Evolutionary conservation across 352 stramenopile genomes (phyloP), one percentile per base, ranked within the genome.

Genomic region (Phytophthora nicotianae): DNA sequence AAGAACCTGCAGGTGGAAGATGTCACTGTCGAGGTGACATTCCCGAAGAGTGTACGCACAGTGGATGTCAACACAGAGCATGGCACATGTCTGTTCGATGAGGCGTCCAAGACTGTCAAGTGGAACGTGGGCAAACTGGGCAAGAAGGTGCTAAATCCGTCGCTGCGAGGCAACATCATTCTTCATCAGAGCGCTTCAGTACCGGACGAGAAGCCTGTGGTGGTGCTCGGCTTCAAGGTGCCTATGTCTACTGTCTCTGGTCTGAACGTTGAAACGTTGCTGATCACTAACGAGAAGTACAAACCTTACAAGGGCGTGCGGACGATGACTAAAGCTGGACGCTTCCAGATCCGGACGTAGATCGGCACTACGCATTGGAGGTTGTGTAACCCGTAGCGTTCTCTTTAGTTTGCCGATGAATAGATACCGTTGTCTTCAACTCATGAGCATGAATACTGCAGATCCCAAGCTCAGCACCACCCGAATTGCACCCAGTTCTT

Each of bases 271-370:
- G 93, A 97, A 69, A 98, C 96, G 42, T 71, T 99, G 42, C 64
- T 96, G 40, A 85, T 99, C 48, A 95, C 88, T 26, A 98, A 98
- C 70, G 97, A 99, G 77, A 92, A 91, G 58, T 99, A 99, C 80
- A 97, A 96, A 62, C 97, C 97, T 7, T 99, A 99, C 88, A 99
- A 99, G 84, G 97, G 96, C 27, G 96, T 99, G 46, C 88, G 96
- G 53, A 98, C 97, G 48, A 91, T 99, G 64, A 97, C 96, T 27
- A 98, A 98, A 71, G 93, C 93, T 55, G 96, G 96, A 0, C 86
- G 93, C 33, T 98, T 98, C 83, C 95, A 98, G 83, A 97, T 98
- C 72, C 90, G 93, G 59, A 97, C 88, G 81, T 97, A 79, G 49
- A 58, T 40, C 11, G 32, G 21, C 51, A 65, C 46, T 19, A 19